These are phyloP conservation scores for Allantophomopsis cytisporea DNA, from an alignment of 2,329 filamentous ascomycete genomes.

Conservation along the genomic window DNA sequence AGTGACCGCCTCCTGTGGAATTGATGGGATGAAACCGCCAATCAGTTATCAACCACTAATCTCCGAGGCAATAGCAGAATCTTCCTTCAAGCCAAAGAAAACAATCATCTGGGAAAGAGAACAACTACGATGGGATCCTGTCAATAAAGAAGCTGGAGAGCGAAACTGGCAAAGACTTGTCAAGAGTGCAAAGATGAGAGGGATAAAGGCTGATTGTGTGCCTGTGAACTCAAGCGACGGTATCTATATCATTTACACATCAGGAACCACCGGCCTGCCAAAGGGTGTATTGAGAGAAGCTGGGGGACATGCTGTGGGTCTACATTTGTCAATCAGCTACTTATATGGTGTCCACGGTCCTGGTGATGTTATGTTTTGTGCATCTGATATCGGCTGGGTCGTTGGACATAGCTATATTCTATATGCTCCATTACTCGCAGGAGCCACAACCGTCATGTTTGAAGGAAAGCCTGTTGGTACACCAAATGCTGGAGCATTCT, in stretches of 20 bases:
- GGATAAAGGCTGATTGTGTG: constrained; percentile 59
- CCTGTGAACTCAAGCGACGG: constrained; percentile 65
- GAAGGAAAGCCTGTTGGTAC: constrained; percentile 92
- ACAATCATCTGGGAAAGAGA: constrained; percentile 78
- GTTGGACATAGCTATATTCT: constrained; percentile 80
- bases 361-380: constrained; percentile 59
- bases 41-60: constrained; percentile 68
- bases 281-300: constrained; percentile 77
- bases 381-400: constrained; percentile 86
- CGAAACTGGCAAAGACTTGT: constrained; percentile 69
- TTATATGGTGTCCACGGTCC: constrained; percentile 73
- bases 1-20: constrained; percentile 83
- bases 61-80: constrained; percentile 54
- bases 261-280: constrained; percentile 67
- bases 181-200: constrained; percentile 53
- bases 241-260: constrained; percentile 87
- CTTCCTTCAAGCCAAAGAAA: constrained; percentile 56
- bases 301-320: constrained; percentile 74
- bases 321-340: constrained; percentile 72
- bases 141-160: constrained; percentile 55
- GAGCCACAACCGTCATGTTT: constrained; percentile 76
- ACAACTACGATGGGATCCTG: constrained; percentile 57
- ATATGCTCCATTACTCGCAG: constrained; percentile 74
- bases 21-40: constrained; percentile 73
- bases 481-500: constrained; percentile 76